phyloP scores from a whole-genome alignment of 257 asterid species.

The Nicotiana otophora region DNA sequence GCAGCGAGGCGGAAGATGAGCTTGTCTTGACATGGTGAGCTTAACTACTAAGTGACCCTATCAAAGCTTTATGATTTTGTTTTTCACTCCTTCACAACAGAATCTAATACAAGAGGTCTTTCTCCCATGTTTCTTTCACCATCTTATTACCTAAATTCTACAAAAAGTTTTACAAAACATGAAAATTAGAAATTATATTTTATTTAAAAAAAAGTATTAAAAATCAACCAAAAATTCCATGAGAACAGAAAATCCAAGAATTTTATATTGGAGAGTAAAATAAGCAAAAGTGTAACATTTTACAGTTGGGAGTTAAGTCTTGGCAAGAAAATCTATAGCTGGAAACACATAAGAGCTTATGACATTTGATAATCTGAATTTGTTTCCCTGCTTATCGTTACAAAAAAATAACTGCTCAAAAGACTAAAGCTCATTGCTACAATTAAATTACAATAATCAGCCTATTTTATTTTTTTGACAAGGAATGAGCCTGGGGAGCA shows the following conservation, averaged over 20 bases:
- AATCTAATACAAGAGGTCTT: conserved; percentile 14
- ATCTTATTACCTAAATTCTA: conserved; percentile 10
- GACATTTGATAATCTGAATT: neutral
- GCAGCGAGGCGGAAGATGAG: conserved; percentile 88
- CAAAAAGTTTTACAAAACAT: neutral
- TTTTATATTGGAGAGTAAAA: neutral
- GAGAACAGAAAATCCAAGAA: neutral
- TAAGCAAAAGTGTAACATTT: neutral
- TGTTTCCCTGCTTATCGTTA: neutral
- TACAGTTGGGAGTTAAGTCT: neutral
- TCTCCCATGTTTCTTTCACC: conserved; percentile 14
- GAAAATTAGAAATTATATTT: conserved; percentile 2
- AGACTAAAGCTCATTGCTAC: neutral
- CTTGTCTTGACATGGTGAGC: conserved; percentile 59
- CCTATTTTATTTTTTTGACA: neutral
- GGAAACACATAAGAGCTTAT: neutral
- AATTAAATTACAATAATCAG: too few species aligned
- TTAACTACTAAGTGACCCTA: conserved; percentile 29
- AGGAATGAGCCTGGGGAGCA: neutral
- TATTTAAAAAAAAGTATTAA: neutral
- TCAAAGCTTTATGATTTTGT: conserved; percentile 14
- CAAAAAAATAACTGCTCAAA: neutral
- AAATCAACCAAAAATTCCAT: neutral
- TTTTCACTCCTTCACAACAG: conserved; percentile 17
- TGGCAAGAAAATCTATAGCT: neutral